Conservation (phyloP, 768 basidiomycete species). For the Agrocybe praecox region DNA sequence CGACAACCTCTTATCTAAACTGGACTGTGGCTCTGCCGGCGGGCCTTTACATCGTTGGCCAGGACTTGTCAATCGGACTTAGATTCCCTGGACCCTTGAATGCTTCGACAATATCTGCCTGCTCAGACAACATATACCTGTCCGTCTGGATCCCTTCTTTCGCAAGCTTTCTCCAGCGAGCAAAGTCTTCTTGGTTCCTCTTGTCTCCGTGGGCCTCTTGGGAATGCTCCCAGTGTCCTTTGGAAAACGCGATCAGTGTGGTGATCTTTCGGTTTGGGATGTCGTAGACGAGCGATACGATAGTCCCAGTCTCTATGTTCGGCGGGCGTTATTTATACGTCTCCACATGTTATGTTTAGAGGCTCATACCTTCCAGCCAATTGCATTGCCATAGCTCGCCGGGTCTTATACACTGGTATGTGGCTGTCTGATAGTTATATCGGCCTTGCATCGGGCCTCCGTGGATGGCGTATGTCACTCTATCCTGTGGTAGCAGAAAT, state of each 20-base stretch:
- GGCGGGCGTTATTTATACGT: no score
- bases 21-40: no score
- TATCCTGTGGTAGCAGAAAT: not conserved
- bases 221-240: not conserved
- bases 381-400: conserved; percentile 3
- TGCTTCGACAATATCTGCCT: not conserved
- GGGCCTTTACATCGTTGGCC: conserved; percentile 1
- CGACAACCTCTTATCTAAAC: no score
- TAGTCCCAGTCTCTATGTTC: not conserved
- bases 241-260: conserved; percentile 1
- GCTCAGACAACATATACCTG: conserved; percentile 1
- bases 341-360: no score
- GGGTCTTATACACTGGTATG: conserved; percentile 3
- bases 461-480: not conserved
- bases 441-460: conserved; percentile 2
- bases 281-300: conserved; percentile 2
- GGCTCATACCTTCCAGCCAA: conserved; percentile 1
- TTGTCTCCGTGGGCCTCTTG: conserved; percentile 4
- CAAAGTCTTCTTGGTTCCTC: not conserved
- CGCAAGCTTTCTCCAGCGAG: not conserved
- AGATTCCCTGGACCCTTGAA: conserved; percentile 1
- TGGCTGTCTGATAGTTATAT: not conserved
- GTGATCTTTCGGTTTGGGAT: conserved; percentile 1
- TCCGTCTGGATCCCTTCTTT: conserved; percentile 5
- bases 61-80: not conserved